Base-by-base conservation (phyloP, 331 rosid species). In the Phaseolus coccineus region DNA sequence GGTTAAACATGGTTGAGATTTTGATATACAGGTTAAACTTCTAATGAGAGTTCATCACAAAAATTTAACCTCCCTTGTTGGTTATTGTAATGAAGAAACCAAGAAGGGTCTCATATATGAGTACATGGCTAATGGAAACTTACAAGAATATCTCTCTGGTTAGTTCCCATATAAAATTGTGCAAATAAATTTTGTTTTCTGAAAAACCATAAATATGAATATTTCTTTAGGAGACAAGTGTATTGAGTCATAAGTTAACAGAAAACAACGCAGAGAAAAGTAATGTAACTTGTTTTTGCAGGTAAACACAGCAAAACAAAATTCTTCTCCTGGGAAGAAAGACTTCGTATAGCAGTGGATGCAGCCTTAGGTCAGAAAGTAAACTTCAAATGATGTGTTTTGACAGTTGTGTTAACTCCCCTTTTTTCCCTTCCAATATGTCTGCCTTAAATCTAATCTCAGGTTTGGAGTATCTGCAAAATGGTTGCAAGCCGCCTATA, bases 391-490 rank as follows among this genome's bases (percentile, higher is more conserved):
- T 6, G 1, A 6, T 37, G 42, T 19, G 30, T 16, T n/a, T 66
- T 19, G 22, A 19, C 22, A 19, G 22, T 19, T 19, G 4, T 39
- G 10, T 39, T 22, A 19, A 19, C 10, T 40, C 9, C 11, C 6
- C 6, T 2, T n/a, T n/a, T 63, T 65, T 16, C 71, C 2, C 71
- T 39, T 16, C n/a, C 16, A 40, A 33, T 7, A 6, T 11, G 28
- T 39, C n/a, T 73, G 37, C 2, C 27, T 12, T 47, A 13, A 42
- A 13, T 22, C 35, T 78, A 31, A 6, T 55, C 50, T 66, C 61
- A 85, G 92, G 92, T 48, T 62, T 91, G 48, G 96, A 87, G 51
- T 89, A 91, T 56, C 82, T 89, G 5, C 91, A 80, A 1, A 62
- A 40, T 62, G 83, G 83, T 15, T 72, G 83, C 9, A 80, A 51